Conservation (phyloP, 495 filamentous ascomycete species). For the Penicillium paxilli region DNA sequence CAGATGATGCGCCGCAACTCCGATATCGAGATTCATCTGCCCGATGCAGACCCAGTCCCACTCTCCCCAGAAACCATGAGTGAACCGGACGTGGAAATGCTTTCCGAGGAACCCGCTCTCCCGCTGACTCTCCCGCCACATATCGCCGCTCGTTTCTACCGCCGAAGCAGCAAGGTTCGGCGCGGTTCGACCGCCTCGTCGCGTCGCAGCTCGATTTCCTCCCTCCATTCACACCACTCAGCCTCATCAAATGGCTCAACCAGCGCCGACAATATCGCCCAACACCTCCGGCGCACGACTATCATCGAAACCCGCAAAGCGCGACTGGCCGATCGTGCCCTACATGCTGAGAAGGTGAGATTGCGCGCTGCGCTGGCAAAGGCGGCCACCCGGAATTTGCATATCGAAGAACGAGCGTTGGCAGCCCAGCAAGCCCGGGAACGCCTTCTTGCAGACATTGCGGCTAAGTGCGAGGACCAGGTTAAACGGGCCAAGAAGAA, state of each 20-base stretch:
- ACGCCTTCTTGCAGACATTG: slow-evolving; percentile 88
- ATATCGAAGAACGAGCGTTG: slow-evolving; percentile 77
- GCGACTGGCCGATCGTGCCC: slow-evolving; percentile 86
- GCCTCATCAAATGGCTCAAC: slow-evolving; percentile 62
- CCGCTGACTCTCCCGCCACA: slow-evolving; percentile 71
- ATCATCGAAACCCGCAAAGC: slow-evolving; percentile 94
- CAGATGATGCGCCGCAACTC: slow-evolving; percentile 52
- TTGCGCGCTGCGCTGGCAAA: slow-evolving; percentile 83
- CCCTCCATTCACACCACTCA: slow-evolving; percentile 73
- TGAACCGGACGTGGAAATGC: slow-evolving; percentile 45
- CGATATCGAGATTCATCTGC: slow-evolving; percentile 47
- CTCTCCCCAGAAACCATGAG: slow-evolving; percentile 27
- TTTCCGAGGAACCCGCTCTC: slow-evolving; percentile 44
- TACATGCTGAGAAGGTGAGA: slow-evolving; percentile 96
- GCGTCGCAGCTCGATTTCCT: slow-evolving; percentile 86
- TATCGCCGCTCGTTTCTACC: slow-evolving; percentile 84
- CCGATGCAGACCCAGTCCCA: slow-evolving; percentile 37
- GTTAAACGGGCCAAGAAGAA: slow-evolving; percentile 91
- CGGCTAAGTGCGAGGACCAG: slow-evolving; percentile 91
- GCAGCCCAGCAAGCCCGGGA: slow-evolving; percentile 91
- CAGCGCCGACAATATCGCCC: slow-evolving; percentile 80
- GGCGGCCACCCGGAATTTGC: slow-evolving; percentile 63
- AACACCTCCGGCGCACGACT: slow-evolving; percentile 85
- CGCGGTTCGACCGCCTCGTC: slow-evolving; percentile 85
- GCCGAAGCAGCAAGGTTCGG: slow-evolving; percentile 65